phyloP scores from a whole-genome alignment of 2,329 filamentous ascomycete species.

The Berkeleyomyces basicola region DNA sequence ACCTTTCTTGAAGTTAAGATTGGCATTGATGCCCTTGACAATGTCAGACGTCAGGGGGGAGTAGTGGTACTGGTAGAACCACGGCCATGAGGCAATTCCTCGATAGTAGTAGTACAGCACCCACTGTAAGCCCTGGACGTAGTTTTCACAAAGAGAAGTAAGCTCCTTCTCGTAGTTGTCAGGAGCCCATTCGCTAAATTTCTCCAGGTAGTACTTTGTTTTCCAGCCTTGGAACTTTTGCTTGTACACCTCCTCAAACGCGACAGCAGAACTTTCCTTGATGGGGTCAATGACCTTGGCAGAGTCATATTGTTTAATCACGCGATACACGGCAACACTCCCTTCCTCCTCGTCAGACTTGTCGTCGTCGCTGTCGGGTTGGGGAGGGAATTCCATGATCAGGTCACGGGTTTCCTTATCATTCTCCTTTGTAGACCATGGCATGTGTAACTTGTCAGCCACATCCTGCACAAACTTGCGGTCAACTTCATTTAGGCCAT shows the following conservation, averaged over 20 bases:
- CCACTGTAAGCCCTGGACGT: slow-evolving; percentile 95
- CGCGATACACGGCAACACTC: slow-evolving; percentile 65
- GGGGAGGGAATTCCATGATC: slow-evolving; percentile 32
- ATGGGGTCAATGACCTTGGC: slow-evolving; percentile 70
- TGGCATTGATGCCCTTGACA: slow-evolving; percentile 66
- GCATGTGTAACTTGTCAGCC: slow-evolving; percentile 43
- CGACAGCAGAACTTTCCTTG: slow-evolving; percentile 59
- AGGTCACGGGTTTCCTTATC: slow-evolving; percentile 38
- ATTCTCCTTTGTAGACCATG: slow-evolving; percentile 41
- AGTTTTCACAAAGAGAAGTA: slow-evolving; percentile 76
- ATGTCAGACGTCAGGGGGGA: slow-evolving; percentile 96
- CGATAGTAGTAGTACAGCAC: slow-evolving; percentile 96
- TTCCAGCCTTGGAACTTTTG: slow-evolving; percentile 88
- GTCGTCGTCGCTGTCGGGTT: slow-evolving; percentile 38
- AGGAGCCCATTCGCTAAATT: slow-evolving; percentile 73
- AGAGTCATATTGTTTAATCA: slow-evolving; percentile 81
- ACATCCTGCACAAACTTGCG: slow-evolving; percentile 86
- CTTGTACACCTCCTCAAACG: slow-evolving; percentile 74
- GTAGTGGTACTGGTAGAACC: slow-evolving; percentile 96
- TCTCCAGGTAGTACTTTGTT: slow-evolving; percentile 77
- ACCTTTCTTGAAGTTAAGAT: slow-evolving; percentile 84
- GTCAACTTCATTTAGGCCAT: slow-evolving; percentile 61
- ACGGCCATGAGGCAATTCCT: slow-evolving; percentile 94
- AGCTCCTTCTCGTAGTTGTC: slow-evolving; percentile 63
- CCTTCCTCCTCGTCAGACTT: slow-evolving; percentile 64